Evolutionary conservation across 805 yeast species (phyloP), one percentile per base, ranked within the genome.

Genomic region (Priceomyces carsonii): DNA sequence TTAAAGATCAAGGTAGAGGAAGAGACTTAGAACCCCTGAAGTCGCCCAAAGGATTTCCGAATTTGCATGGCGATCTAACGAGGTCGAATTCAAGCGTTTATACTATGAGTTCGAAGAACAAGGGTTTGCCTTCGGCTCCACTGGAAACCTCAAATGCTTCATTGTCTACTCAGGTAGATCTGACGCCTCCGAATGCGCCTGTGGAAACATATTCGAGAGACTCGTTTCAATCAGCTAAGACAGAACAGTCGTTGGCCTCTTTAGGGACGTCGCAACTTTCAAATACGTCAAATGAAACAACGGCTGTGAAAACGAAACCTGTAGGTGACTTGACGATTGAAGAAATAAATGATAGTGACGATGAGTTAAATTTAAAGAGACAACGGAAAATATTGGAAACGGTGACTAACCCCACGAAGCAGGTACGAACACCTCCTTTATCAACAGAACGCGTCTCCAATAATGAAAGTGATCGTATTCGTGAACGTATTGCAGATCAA

Each of bases 281-380:
- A 6, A 36, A 32, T 12, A 35, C 29, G n/a, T 18, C 29, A 8
- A 38, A 14, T 23, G 42, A 33, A 8, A 20, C 36, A 13, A 5
- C 26, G 14, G 26, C n/a, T 7, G 8, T 6, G 14, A 23, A 23
- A 12, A 18, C 30, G 8, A 55, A 48, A n/a, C n/a, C n/a, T n/a
- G n/a, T n/a, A n/a, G 36, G 53, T 36, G 65, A 59, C 20, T 59
- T 48, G 21, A 61, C 64, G 3, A 66, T 68, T 32, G 73, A 67
- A 47, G 73, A 68, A 42, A 54, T 63, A 16, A 60, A 63, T 37
- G 69, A 64, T 43, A 53, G 62, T 18, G 72, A 67, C 40, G 71
- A 65, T 31, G 69, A 64, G 44, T 42, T 57, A 15, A 52, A 45
- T 10, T 23, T 18, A 18, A 24, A 38, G 29, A 36, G 24, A 26